Evolutionary conservation across 179 eudicot genomes (phyloP).

Genomic region (Beta lomatogona): DNA sequence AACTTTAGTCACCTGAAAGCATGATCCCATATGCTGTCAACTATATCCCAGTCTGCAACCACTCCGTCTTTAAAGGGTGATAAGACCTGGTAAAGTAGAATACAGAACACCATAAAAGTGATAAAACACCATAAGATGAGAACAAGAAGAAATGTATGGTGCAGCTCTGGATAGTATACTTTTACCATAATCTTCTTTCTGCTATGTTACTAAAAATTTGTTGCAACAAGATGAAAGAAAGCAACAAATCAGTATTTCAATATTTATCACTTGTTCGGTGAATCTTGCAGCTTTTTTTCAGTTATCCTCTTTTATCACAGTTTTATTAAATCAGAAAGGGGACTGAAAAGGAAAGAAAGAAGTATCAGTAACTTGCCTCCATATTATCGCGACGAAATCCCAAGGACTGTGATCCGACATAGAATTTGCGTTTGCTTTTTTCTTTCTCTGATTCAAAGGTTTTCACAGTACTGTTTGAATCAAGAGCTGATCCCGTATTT

Average conservation of each 20-base stretch:
- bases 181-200: neutral
- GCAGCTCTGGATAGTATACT: neutral
- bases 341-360: neutral
- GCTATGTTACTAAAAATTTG: neutral
- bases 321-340: neutral
- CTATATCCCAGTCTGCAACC: slow-evolving; percentile 91
- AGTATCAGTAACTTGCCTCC: slow-evolving; percentile 59
- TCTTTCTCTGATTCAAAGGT: slow-evolving; percentile 58
- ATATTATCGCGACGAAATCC: slow-evolving; percentile 92
- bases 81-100: slow-evolving; percentile 56
- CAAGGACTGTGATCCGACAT: slow-evolving; percentile 86
- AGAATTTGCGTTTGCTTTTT: slow-evolving; percentile 73
- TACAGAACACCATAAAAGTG: neutral
- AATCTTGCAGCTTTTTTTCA: neutral
- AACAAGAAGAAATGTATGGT: neutral
- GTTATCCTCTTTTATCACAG: neutral
- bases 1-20: slow-evolving; percentile 63
- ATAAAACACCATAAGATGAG: neutral
- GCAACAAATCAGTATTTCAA: neutral
- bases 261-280: neutral
- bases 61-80: slow-evolving; percentile 88
- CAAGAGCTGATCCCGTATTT: slow-evolving; percentile 59
- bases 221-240: neutral
- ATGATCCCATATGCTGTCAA: slow-evolving; percentile 95
- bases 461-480: slow-evolving; percentile 51